phyloP scores from a whole-genome alignment of 163 green algal genomes.

The Scenedesmus sp. region DNA sequence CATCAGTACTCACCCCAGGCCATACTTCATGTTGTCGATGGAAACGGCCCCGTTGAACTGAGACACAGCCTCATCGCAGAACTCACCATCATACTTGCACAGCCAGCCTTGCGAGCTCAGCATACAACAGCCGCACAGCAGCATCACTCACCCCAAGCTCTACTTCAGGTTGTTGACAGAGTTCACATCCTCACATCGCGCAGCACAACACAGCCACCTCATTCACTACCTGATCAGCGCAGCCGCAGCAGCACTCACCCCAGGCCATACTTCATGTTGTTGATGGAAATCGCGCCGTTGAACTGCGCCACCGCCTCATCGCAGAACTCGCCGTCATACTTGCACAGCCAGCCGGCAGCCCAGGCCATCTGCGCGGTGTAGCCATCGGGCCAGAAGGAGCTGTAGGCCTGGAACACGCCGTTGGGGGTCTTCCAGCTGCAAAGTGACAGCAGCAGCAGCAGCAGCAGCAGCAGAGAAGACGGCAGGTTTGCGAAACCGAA shows the following conservation, averaged over 20 bases:
- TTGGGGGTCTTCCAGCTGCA: conserved; percentile 49
- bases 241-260: conserved; percentile 1
- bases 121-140: too few relatives aligned
- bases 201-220: too few relatives aligned
- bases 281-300: conserved; percentile 17
- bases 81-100: conserved; percentile 24
- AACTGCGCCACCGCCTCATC: conserved; percentile 8
- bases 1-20: not conserved
- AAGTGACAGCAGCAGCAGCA: not conserved
- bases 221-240: too few relatives aligned
- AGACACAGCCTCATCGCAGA: conserved; percentile 4
- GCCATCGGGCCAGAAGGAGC: conserved; percentile 39
- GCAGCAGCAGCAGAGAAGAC: not conserved
- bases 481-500: too few relatives aligned
- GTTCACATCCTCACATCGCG: too few relatives aligned
- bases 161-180: too few relatives aligned
- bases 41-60: not conserved
- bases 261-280: conserved; percentile 52
- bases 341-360: conserved; percentile 52
- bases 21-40: conserved; percentile 42
- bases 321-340: conserved; percentile 31
- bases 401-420: conserved; percentile 50
- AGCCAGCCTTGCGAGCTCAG: not conserved
- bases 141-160: too few relatives aligned
- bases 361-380: conserved; percentile 44